These are phyloP conservation scores for Marsdenia floribunda DNA, from an alignment of 257 asterid genomes.

Conservation along the genomic window DNA sequence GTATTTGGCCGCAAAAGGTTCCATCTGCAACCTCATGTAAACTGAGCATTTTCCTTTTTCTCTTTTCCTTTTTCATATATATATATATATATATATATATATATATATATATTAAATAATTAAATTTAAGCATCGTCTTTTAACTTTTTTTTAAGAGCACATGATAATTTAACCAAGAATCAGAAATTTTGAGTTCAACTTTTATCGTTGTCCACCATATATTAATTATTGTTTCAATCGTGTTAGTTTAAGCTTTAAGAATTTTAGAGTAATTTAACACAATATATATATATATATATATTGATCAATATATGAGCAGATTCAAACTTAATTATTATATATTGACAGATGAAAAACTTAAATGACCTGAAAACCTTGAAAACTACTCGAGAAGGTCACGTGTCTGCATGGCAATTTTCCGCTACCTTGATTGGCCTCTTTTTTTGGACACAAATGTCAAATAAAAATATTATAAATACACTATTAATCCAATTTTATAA, in stretches of 20 bases:
- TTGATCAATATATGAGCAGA: not conserved
- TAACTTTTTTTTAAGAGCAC: too few relatives aligned
- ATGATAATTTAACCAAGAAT: too few relatives aligned
- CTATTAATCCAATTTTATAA: too few relatives aligned
- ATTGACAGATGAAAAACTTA: not conserved
- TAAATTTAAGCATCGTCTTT: too few relatives aligned
- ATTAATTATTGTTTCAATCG: too few relatives aligned
- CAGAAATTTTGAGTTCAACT: too few relatives aligned
- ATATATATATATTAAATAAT: not conserved
- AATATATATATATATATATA: too few relatives aligned
- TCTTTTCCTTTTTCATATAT: too few relatives aligned
- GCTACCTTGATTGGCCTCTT: not conserved
- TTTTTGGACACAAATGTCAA: not conserved
- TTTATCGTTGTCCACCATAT: too few relatives aligned
- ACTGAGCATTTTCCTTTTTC: not conserved
- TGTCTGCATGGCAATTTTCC: not conserved
- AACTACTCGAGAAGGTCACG: not conserved
- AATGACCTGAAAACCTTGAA: not conserved
- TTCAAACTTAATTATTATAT: not conserved
- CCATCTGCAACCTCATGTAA: not conserved
- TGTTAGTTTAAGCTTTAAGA: too few relatives aligned
- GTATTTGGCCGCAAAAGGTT: not conserved
- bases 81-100: not conserved
- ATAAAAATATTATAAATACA: too few relatives aligned
- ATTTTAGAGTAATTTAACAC: too few relatives aligned